A percentile compares a stretch with the other conserved stretches of the same genome.
Evolutionary conservation across 129 eudicot genomes (phyloP).

Genomic region (Centaurea solstitialis): DNA sequence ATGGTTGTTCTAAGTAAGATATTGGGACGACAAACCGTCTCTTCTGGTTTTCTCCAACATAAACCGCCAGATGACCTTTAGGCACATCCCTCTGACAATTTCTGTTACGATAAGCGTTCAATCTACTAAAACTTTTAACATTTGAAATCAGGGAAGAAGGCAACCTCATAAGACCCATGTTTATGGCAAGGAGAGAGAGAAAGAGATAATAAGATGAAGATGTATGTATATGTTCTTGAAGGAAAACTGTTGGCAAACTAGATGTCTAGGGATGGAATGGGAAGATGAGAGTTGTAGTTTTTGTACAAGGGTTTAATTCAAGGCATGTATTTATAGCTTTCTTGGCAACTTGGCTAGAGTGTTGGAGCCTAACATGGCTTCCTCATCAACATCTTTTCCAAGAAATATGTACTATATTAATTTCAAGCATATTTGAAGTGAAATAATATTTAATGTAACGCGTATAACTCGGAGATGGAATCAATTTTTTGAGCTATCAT

Average conservation of each 20-base stretch:
- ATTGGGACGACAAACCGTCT: constrained; percentile 16
- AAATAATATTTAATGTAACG: background rate
- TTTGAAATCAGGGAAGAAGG: background rate
- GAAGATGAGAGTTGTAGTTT: background rate
- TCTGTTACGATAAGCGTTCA: background rate
- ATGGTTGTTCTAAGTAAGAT: constrained; percentile 20
- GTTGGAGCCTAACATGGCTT: background rate
- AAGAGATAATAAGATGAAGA: background rate
- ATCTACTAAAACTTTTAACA: background rate
- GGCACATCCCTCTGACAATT: constrained; percentile 13
- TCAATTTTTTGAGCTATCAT: background rate
- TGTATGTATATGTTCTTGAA: background rate
- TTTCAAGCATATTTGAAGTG: background rate
- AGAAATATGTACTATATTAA: background rate
- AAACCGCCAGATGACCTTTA: constrained; percentile 26
- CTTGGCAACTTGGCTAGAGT: background rate
- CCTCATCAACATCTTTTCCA: background rate
- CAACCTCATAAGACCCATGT: constrained; percentile 13
- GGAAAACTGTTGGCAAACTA: background rate
- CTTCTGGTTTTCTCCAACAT: constrained; percentile 21
- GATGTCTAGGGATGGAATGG: background rate
- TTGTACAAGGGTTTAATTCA: too few species aligned
- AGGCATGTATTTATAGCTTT: background rate
- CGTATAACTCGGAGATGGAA: background rate
- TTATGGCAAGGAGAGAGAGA: background rate